A percentile compares a stretch with the other conserved stretches of the same genome.
phyloP scores from a whole-genome alignment of 345 rosid species.

The Eucalyptus rudis region DNA sequence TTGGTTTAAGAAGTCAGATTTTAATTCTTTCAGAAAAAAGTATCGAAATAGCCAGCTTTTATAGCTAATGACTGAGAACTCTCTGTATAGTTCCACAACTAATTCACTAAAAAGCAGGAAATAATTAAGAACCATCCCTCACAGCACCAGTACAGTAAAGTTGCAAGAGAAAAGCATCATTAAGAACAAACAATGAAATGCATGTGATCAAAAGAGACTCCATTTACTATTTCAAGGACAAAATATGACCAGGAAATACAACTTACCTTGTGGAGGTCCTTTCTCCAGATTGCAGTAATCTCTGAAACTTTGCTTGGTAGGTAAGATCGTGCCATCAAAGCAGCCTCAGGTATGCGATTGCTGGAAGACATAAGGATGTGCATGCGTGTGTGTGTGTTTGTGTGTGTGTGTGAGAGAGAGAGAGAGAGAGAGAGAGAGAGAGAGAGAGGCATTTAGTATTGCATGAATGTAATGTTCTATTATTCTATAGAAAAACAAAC shows the following conservation, averaged over 20 bases:
- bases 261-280: conserved; percentile 80
- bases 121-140: background rate
- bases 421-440: background rate
- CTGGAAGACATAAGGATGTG: conserved; percentile 25
- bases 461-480: background rate
- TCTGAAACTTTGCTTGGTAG: conserved; percentile 99
- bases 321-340: conserved; percentile 96
- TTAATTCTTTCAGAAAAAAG: background rate
- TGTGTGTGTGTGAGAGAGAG: background rate
- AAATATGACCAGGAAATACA: background rate
- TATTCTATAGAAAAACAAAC: background rate
- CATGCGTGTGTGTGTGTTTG: background rate
- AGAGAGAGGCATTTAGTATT: background rate
- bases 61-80: background rate
- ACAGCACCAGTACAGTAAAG: background rate
- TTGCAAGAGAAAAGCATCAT: background rate
- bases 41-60: background rate
- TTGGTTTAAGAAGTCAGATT: background rate
- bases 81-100: background rate
- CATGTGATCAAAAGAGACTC: background rate
- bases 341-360: conserved; percentile 99
- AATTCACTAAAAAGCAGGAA: background rate
- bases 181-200: background rate
- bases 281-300: conserved; percentile 93
- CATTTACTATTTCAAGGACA: background rate